Base-by-base conservation (phyloP, 208 protist species). In the Phytomonas serpens region DNA sequence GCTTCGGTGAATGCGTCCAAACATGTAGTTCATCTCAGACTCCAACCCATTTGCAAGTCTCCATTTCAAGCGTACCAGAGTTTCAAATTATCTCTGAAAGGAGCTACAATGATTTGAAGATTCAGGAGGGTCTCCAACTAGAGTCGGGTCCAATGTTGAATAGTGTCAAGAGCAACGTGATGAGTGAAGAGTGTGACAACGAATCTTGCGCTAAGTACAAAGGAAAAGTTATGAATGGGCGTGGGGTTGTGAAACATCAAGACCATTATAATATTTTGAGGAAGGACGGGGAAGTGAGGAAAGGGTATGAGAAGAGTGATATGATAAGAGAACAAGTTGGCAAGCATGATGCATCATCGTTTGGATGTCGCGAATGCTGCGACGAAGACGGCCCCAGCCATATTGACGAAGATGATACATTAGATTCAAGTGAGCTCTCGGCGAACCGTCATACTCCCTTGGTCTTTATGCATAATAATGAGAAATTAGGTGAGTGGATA, bases 381-480 rank as follows among this genome's bases (percentile, higher is more conserved):
- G 47, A 57, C 23, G 47, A 57, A 57, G 47, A 57, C 19, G 47
- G 47, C 47, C 23, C 47, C 19, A 57, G 47, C 27, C 47, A 57
- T 57, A 23, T 57, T 9, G 47, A 57, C 23, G 47, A 27, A 23
- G 47, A 57, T 9, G 47, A 57, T 19, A 57, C 47, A 57, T 57
- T 57, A 23, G 11, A 57, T 57, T 57, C 47, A 57, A 57, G 47
- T 27, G 47, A 57, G 47, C 47, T 23, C 47, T 57, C 47, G 19
- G 47, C 47, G 19, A 57, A 11, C 23, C 47, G 47, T 6, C 19
- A 57, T 27, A 57, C 47, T 57, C 47, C 47, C 27, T 57, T 57
- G 47, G 16, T 57, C 47, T 57, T 57, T 57, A 57, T 57, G 47
- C 19, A 57, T 57, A 57, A 57, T 57, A 57, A 57, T 27, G 47